Percentiles rank a stretch among this genome's conserved stretches.
Conservation (phyloP, 768 basidiomycete species). For the Tulasnella sp. region DNA sequence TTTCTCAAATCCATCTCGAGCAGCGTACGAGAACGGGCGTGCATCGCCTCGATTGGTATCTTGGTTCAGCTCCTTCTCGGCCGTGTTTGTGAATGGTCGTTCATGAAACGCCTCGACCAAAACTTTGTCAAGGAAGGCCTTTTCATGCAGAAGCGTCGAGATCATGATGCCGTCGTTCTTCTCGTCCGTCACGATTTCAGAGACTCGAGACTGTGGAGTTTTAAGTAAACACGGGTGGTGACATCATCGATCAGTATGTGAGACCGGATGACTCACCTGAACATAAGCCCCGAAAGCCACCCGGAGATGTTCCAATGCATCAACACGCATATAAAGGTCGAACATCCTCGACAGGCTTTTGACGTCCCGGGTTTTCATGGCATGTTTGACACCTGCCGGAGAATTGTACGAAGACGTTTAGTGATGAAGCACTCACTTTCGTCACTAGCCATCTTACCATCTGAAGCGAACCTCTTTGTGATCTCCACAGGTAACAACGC, state of each 20-base stretch:
- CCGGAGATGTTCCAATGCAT: constrained; percentile 42
- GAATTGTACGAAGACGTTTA: background rate
- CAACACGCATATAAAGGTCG: constrained; percentile 48
- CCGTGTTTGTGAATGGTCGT: constrained; percentile 13
- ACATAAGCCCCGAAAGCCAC: constrained; percentile 52
- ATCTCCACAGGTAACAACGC: constrained; percentile 31
- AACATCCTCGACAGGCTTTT: constrained; percentile 45
- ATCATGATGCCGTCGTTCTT: constrained; percentile 70
- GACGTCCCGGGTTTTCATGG: constrained; percentile 36
- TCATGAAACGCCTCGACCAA: constrained; percentile 44
- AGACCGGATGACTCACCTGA: constrained; percentile 33
- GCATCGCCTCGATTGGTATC: constrained; percentile 29
- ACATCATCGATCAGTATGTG: background rate
- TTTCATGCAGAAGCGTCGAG: constrained; percentile 55
- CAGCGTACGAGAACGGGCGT: constrained; percentile 46
- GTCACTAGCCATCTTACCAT: constrained; percentile 27
- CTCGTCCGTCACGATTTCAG: constrained; percentile 51
- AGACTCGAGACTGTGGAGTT: background rate
- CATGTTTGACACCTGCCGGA: constrained; percentile 30
- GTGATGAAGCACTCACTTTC: background rate
- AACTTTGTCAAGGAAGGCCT: constrained; percentile 43
- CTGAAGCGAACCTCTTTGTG: constrained; percentile 37
- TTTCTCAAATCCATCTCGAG: constrained; percentile 56
- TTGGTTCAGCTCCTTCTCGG: background rate
- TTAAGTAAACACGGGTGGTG: background rate